Evolutionary conservation across 2,329 filamentous ascomycete genomes (phyloP).

Genomic region (Magnaporthiopsis poae): DNA sequence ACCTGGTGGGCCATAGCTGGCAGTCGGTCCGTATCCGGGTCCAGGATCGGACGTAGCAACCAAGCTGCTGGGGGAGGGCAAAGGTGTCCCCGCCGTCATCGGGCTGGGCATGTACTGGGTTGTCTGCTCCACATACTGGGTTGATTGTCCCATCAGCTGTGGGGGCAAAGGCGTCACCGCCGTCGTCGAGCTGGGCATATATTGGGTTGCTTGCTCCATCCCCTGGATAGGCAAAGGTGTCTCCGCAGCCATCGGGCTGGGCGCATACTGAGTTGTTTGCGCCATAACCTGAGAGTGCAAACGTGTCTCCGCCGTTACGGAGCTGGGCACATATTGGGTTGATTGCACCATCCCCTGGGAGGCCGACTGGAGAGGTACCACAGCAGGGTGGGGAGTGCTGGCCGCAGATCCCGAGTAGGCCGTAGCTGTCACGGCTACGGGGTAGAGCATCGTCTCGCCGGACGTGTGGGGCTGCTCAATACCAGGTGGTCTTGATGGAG

Average conservation of each 20-base stretch:
- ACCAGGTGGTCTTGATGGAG: not conserved
- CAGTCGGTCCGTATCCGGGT: conserved; percentile 11
- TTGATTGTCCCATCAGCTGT: too few relatives aligned
- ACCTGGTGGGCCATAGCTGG: conserved; percentile 10
- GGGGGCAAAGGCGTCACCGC: not conserved
- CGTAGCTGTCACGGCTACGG: not conserved
- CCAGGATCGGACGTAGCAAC: conserved; percentile 7
- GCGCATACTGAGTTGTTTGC: too few relatives aligned
- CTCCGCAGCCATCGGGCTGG: too few relatives aligned
- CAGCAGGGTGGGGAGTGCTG: conserved; percentile 14
- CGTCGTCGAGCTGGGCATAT: not conserved
- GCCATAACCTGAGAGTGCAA: too few relatives aligned
- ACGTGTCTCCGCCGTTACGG: not conserved
- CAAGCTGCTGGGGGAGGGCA: not conserved
- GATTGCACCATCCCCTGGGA: not conserved
- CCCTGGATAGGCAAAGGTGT: not conserved
- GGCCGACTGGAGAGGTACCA: not conserved
- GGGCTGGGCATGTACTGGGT: too few relatives aligned
- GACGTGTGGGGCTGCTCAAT: not conserved
- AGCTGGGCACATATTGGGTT: not conserved
- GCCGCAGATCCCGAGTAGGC: not conserved
- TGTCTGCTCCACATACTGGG: too few relatives aligned
- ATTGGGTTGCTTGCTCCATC: not conserved
- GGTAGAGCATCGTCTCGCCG: not conserved
- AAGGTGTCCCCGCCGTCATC: not conserved